Conservation (phyloP, 129 eudicot genomes). For the Cynara cardunculus region DNA sequence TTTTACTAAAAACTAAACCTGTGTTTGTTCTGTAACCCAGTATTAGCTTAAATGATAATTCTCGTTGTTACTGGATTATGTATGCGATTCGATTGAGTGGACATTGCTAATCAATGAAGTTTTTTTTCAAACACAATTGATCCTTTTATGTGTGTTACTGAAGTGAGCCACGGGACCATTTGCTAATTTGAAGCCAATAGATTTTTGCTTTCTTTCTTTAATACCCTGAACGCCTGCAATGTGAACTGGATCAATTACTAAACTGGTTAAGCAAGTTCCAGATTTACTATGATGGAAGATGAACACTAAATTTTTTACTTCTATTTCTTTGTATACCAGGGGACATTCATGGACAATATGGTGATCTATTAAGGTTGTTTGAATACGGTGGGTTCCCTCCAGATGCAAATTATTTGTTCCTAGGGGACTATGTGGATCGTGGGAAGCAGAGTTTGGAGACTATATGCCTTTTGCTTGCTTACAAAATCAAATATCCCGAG, state of each 20-base stretch:
- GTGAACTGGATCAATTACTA: no score
- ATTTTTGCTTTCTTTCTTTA: no score
- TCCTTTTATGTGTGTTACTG: no score
- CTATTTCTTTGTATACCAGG: constrained; percentile 36
- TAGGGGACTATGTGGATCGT: constrained; percentile 78
- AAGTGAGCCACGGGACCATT: no score
- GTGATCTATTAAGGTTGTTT: constrained; percentile 68
- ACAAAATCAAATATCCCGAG: constrained; percentile 67
- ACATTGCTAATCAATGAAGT: not conserved
- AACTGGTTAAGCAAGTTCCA: no score
- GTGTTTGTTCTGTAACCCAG: no score
- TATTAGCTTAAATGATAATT: not conserved
- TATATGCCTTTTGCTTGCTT: constrained; percentile 70
- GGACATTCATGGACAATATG: constrained; percentile 86
- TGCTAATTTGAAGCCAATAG: no score
- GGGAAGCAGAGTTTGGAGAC: constrained; percentile 72
- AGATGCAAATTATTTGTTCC: constrained; percentile 62
- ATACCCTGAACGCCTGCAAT: no score
- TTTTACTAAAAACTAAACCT: no score
- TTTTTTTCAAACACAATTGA: no score
- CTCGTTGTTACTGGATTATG: not conserved
- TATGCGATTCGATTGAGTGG: not conserved
- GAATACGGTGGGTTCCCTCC: constrained; percentile 89
- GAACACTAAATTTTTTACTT: not conserved
- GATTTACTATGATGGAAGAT: not conserved